phyloP scores from a whole-genome alignment of 225 moss, liverwort and hornwort genomes.

The Pseudoscleropodium purum region DNA sequence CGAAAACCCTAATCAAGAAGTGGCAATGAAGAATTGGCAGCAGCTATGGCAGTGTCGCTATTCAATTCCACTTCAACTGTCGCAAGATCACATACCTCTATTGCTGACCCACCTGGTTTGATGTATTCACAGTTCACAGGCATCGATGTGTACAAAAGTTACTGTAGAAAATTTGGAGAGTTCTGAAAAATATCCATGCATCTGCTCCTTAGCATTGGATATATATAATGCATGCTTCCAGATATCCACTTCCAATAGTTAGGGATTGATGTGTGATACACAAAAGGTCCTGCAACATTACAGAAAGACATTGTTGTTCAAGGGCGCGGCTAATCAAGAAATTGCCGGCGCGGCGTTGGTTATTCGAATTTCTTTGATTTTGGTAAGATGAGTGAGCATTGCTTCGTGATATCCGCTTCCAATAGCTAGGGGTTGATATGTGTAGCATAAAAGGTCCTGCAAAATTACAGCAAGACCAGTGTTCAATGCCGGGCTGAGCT shows the following conservation, averaged over 20 bases:
- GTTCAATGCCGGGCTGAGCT: not conserved
- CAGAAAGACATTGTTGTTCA: not conserved
- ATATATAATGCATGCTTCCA: not conserved
- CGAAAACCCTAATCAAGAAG: not conserved
- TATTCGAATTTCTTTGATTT: conserved; percentile 45
- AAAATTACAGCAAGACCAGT: not conserved
- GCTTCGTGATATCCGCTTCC: not conserved
- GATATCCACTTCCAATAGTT: not conserved
- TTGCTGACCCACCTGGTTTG: not conserved
- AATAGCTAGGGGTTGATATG: not conserved
- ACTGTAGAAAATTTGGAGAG: not conserved
- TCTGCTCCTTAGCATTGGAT: not conserved
- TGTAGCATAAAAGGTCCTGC: not conserved
- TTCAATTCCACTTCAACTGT: not conserved
- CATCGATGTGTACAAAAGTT: not conserved
- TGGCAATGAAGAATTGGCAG: not conserved
- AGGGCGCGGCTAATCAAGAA: not conserved
- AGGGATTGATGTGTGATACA: not conserved
- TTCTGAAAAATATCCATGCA: not conserved
- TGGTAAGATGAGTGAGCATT: conserved; percentile 40
- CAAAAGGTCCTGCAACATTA: not conserved
- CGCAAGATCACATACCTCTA: not conserved
- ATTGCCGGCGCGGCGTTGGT: not conserved
- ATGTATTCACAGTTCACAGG: too few species aligned
- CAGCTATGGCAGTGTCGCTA: not conserved